A percentile compares a stretch with the other conserved stretches of the same genome.
phyloP scores from a whole-genome alignment of 352 stramenopile species.

The Phytophthora quininea region DNA sequence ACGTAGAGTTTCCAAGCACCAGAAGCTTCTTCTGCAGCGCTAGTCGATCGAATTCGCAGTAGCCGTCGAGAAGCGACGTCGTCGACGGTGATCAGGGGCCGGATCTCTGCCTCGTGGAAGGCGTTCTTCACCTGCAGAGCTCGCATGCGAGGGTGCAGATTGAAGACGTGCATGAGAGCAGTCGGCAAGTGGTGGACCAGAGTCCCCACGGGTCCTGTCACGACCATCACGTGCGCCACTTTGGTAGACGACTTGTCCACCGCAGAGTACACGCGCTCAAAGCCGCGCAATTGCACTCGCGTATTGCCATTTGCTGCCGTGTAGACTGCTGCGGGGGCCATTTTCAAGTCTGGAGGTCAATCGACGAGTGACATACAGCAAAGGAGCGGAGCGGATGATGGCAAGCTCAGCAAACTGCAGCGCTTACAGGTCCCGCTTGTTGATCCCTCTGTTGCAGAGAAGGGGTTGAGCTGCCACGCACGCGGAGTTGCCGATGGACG shows the following conservation, averaged over 20 bases:
- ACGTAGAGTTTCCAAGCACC: conserved; percentile 25
- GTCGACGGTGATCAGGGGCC: conserved; percentile 26
- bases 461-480: conserved; percentile 14
- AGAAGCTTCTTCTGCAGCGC: conserved; percentile 15
- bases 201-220: conserved; percentile 9
- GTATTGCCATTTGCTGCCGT: conserved; percentile 19
- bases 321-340: conserved; percentile 13
- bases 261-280: conserved; percentile 33
- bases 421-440: background rate
- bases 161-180: conserved; percentile 40
- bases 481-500: conserved; percentile 15
- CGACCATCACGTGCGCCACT: conserved; percentile 34
- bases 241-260: conserved; percentile 34
- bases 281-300: conserved; percentile 33
- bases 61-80: conserved; percentile 26
- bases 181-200: conserved; percentile 24
- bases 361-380: conserved; percentile 14
- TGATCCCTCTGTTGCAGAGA: conserved; percentile 15
- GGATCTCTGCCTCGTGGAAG: conserved; percentile 38
- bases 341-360: background rate
- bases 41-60: conserved; percentile 21
- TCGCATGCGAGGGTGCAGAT: conserved; percentile 46
- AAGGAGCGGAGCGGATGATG: conserved; percentile 2
- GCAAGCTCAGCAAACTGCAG: background rate
- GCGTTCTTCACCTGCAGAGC: conserved; percentile 23